phyloP scores from a whole-genome alignment of 2,329 filamentous ascomycete genomes.

The Cercospora sojina region DNA sequence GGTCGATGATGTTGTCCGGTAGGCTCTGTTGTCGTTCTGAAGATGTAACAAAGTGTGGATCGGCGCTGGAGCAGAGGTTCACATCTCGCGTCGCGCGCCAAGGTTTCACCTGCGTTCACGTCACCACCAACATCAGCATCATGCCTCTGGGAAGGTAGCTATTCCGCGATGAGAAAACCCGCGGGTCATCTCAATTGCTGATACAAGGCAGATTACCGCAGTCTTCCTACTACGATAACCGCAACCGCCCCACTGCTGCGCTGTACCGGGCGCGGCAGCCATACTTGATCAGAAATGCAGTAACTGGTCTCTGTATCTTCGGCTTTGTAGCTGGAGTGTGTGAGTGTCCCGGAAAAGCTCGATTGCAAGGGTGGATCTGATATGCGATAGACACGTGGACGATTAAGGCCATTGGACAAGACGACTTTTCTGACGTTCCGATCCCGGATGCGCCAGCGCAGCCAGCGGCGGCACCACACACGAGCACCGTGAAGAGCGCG shows the following conservation, averaged over 20 bases:
- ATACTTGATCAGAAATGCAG: slow-evolving; percentile 84
- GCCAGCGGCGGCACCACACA: slow-evolving; percentile 36
- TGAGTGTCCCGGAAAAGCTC: slow-evolving; percentile 52
- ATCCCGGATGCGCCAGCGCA: slow-evolving; percentile 71
- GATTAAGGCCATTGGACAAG: slow-evolving; percentile 85
- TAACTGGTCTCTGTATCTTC: slow-evolving; percentile 75
- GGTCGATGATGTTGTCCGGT: slow-evolving; percentile 1
- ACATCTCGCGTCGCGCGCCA: background rate
- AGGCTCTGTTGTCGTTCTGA: background rate
- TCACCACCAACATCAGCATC: slow-evolving; percentile 3
- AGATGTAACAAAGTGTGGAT: background rate
- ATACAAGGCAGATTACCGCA: slow-evolving; percentile 49
- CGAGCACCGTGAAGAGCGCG: slow-evolving; percentile 28
- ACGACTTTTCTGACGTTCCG: slow-evolving; percentile 94
- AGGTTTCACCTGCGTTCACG: background rate
- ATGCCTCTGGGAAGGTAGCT: slow-evolving; percentile 30
- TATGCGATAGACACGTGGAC: slow-evolving; percentile 62
- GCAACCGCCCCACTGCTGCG: slow-evolving; percentile 80
- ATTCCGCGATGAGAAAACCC: background rate
- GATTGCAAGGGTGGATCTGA: slow-evolving; percentile 5
- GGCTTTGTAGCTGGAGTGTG: slow-evolving; percentile 81
- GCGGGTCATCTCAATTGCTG: background rate
- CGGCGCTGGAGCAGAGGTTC: background rate
- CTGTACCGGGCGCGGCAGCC: slow-evolving; percentile 88
- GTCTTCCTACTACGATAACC: slow-evolving; percentile 88